Evolutionary conservation across 305 asterid genomes (phyloP).

Genomic region (Plantago lanceolata): DNA sequence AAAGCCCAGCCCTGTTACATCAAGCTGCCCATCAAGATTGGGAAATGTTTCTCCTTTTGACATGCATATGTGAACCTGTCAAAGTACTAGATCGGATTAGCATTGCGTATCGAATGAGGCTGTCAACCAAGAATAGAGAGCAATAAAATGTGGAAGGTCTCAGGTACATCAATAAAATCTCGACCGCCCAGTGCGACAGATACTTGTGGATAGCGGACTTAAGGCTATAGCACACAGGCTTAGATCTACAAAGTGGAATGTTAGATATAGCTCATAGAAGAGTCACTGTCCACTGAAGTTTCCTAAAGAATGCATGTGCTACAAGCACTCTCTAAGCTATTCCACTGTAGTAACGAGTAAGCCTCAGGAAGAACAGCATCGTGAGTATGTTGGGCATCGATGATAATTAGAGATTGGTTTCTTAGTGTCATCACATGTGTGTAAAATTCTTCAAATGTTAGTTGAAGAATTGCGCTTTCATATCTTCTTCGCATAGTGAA

Average conservation of each 20-base stretch:
- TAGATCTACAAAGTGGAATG: background rate
- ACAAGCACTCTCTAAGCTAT: too few species aligned
- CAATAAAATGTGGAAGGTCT: background rate
- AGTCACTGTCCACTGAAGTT: background rate
- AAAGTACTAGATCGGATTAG: slow-evolving; percentile 12
- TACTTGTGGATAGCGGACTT: background rate
- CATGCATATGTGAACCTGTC: slow-evolving; percentile 99
- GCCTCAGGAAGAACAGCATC: too few species aligned
- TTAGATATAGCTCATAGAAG: background rate
- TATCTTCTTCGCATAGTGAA: background rate
- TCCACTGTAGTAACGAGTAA: too few species aligned
- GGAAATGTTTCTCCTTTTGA: slow-evolving; percentile 91
- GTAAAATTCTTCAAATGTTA: background rate
- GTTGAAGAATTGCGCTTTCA: background rate
- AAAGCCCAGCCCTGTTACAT: slow-evolving; percentile 85
- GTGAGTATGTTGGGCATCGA: too few species aligned
- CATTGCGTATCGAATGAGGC: background rate
- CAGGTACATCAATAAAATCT: too few species aligned
- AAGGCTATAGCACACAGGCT: background rate
- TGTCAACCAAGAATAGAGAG: background rate
- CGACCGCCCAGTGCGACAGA: background rate
- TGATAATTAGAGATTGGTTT: too few species aligned
- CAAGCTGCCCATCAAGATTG: slow-evolving; percentile 97
- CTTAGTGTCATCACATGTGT: background rate
- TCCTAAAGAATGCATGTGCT: background rate